Evolutionary conservation across 2,329 filamentous ascomycete genomes (phyloP).

Genomic region (Hymenotorrendiella dingleyae): DNA sequence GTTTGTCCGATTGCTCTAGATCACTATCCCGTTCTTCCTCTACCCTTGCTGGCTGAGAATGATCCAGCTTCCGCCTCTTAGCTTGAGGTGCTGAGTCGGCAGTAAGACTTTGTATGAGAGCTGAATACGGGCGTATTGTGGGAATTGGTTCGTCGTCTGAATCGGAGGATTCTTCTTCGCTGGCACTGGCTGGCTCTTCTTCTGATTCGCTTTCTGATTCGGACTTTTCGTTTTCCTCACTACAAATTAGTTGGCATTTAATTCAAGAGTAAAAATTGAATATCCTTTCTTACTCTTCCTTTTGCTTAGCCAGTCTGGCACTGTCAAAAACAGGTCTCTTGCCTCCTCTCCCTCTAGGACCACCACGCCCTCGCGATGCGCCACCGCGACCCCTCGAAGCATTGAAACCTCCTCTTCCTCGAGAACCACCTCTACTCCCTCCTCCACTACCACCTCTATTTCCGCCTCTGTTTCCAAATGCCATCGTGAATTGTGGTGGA

Average conservation of each 20-base stretch:
- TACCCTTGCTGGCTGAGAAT: conserved; percentile 12
- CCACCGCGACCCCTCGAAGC: conserved; percentile 24
- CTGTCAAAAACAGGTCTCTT: conserved; percentile 40
- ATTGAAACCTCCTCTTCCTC: conserved; percentile 17
- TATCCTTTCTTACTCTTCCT: conserved; percentile 32
- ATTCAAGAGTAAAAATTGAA: not conserved
- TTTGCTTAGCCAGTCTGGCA: conserved; percentile 40
- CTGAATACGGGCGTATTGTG: conserved; percentile 46
- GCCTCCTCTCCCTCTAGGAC: conserved; percentile 28
- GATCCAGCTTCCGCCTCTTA: conserved; percentile 53
- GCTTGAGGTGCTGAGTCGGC: conserved; percentile 40
- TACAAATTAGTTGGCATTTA: conserved; percentile 4
- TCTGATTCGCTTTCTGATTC: conserved; percentile 34
- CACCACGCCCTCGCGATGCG: conserved; percentile 21
- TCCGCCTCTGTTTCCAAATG: conserved; percentile 23
- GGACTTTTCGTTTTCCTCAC: conserved; percentile 25
- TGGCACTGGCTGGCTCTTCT: conserved; percentile 36
- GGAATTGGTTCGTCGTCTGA: conserved; percentile 35
- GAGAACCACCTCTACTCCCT: conserved; percentile 23
- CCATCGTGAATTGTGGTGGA: conserved; percentile 1
- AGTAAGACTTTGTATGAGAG: conserved; percentile 52
- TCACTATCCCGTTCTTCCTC: conserved; percentile 10
- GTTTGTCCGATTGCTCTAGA: not conserved
- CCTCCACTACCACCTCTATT: conserved; percentile 26
- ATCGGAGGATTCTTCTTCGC: conserved; percentile 41